Evolutionary conservation across 1,139 yeast species (phyloP).

Genomic region (Sugiyamaella paludigena): DNA sequence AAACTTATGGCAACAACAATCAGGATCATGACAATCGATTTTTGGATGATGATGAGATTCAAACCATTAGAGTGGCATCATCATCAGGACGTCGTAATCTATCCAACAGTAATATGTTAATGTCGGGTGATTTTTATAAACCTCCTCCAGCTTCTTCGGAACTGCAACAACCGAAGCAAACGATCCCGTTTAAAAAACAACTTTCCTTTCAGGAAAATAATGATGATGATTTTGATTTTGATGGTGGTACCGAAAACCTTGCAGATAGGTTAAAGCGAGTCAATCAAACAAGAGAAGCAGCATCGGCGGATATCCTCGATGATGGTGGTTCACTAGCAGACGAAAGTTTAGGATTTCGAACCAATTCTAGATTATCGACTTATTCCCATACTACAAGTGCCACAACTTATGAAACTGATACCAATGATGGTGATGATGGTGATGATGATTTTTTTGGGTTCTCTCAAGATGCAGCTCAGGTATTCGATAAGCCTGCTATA

Average conservation of each 20-base stretch:
- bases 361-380: constrained; percentile 24
- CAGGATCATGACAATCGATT: not conserved
- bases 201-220: constrained; percentile 12
- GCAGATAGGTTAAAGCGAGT: constrained; percentile 7
- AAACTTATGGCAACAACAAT: too few relatives aligned
- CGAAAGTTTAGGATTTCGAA: constrained; percentile 22
- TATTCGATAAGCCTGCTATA: constrained; percentile 12
- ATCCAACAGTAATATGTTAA: constrained; percentile 4
- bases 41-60: constrained; percentile 7
- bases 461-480: constrained; percentile 9
- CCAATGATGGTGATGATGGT: constrained; percentile 22
- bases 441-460: constrained; percentile 11
- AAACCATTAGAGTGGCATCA: constrained; percentile 4
- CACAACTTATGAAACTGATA: constrained; percentile 22
- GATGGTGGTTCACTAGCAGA: constrained; percentile 22
- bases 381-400: constrained; percentile 18
- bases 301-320: constrained; percentile 13
- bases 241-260: constrained; percentile 11
- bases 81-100: not conserved
- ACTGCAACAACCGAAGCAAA: not conserved
- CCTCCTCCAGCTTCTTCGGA: constrained; percentile 6
- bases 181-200: not conserved
- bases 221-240: constrained; percentile 27
- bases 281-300: constrained; percentile 7
- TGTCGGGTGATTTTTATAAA: constrained; percentile 10